Evolutionary conservation across 139 green algal species (phyloP), one percentile per base, ranked within the genome.

Genomic region (Chlorella sp.): DNA sequence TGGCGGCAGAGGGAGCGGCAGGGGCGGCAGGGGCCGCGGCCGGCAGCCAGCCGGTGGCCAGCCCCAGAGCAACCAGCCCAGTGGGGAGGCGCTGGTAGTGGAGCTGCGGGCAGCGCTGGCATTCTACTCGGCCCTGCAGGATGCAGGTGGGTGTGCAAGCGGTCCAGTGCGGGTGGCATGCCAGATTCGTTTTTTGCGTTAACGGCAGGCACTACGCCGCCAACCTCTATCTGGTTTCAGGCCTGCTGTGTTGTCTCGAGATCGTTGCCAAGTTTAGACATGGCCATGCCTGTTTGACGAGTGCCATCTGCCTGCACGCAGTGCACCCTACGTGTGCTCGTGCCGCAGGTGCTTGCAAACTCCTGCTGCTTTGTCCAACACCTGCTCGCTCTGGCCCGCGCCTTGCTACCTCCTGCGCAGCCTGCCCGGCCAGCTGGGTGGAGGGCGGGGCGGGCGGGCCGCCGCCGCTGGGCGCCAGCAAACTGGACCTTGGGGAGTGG

Each of bases 401-500:
- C 54, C 36, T 64, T n/a, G 8, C 16, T 14, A 8, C 54, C 40
- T 41, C 19, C 46, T n/a, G 14, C n/a, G 48, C 81, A 85, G 81
- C 72, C 22, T 85, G 81, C 68, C 81, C 81, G 2, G 81, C 68
- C 17, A 30, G n/a, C 16, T 41, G 41, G 2, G 56, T 40, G 14
- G 79, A 76, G 44, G 64, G 34, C 64, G 22, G 40, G 22, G 64
- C n/a, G 43, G 34, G 13, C n/a, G 79, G 43, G 14, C 22, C 79
- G 32, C n/a, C 79, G 36, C 43, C 64, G 5, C 34, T 76, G 22
- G 79, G 79, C 43, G 64, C 44, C 32, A 64, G 43, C 44, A 28
- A 51, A 17, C 64, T 84, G 1, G 41, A 75, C 19, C 51, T 84
- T 80, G 72, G 14, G 5, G n/a, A 70, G 24, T 87, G 87, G 83